Conservation (phyloP, 257 asterid genomes). For the Perilla frutescens region DNA sequence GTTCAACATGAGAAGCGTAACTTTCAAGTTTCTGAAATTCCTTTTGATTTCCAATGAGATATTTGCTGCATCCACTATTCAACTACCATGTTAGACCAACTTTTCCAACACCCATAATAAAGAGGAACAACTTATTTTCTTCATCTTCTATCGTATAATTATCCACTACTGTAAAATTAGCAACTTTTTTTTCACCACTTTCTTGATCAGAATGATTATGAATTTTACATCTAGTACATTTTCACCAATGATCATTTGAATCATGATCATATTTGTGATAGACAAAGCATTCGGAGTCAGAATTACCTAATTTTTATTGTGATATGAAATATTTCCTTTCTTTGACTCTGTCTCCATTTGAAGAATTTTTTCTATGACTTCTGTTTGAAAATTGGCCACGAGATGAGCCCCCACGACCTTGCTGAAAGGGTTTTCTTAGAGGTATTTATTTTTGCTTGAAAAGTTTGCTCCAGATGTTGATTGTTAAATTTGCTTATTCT, state of each 20-base stretch:
- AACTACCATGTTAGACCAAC: no score
- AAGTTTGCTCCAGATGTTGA: neutral
- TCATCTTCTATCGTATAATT: neutral
- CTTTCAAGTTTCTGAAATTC: no score
- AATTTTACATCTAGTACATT: no score
- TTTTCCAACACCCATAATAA: neutral
- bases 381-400: no score
- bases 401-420: no score
- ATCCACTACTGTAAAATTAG: neutral
- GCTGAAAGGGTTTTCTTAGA: no score
- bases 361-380: no score
- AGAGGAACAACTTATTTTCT: no score
- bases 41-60: neutral
- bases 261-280: no score
- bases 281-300: no score
- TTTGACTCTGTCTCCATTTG: neutral
- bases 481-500: neutral
- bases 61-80: constrained; percentile 2
- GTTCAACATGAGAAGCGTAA: constrained; percentile 10
- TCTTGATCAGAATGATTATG: neutral
- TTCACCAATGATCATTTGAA: no score
- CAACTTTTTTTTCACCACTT: neutral
- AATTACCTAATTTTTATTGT: neutral
- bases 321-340: neutral
- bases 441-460: no score